Evolutionary conservation across 2,329 filamentous ascomycete species (phyloP), one percentile per base, ranked within the genome.

Genomic region (Fusarium lyarnte): DNA sequence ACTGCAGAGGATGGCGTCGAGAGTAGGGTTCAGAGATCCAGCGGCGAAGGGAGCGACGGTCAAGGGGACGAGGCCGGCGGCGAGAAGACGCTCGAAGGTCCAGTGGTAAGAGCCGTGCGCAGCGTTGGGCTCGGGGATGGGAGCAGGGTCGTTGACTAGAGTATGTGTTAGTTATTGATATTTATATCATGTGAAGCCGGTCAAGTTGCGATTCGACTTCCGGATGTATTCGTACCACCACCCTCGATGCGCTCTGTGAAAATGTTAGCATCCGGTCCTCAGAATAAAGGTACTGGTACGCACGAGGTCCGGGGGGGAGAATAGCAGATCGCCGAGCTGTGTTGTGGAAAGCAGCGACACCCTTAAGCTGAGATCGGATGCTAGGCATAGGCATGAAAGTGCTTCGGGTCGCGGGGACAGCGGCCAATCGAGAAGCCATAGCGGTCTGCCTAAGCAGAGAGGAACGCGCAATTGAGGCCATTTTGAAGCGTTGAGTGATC

Each of bases 81-180:
- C 92, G 77, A 98, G 85, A 63, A 94, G 82, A 80, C 94, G 94
- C 88, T 99, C 96, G 79, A 97, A 97, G 68, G 93, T 93, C 96
- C 96, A 99, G 89, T 99, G 96, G 87, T 98, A 99, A 83, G 93
- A 97, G 78, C 96, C 96, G 85, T 99, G 94, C 62, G 90, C 86
- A 45, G 95, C 91, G 76, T 88, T 90, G 58, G 93, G 84, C 27
- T 89, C 81, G 49, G 94, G 95, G 29, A 97, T 84, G 42, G 89
- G 90, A 36, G 89, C 93, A 62, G 96, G 90, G 79, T 98, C 95
- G 85, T 99, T 99, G 81, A 95, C 94, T 92, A 47, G 25, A 52
- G 6, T 29, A 38, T 72, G 33, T 71, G 51, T 69, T 27, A 69
- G 66, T 42, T 64, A 58, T 47, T 27, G 16, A 8, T 63, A 59